A percentile compares a stretch with the other conserved stretches of the same genome.
Conservation (phyloP, 306 rosid species). For the Vachellia pachyceras region DNA sequence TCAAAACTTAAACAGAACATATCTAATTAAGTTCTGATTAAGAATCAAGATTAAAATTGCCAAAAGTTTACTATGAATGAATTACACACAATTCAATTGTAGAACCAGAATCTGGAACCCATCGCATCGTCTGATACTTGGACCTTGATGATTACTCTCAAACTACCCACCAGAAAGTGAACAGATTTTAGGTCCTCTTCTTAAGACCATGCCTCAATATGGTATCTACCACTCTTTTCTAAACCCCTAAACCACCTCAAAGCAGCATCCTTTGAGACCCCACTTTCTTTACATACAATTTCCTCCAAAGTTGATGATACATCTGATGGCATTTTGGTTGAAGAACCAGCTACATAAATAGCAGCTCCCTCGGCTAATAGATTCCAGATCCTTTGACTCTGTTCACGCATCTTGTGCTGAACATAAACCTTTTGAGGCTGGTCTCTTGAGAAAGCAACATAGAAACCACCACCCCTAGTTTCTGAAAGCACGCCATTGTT, state of each 20-base stretch:
- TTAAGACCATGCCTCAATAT: conserved; percentile 87
- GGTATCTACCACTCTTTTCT: conserved; percentile 75
- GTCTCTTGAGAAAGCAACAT: conserved; percentile 88
- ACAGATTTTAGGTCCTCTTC: neutral
- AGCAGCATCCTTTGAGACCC: conserved; percentile 67
- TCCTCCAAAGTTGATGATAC: conserved; percentile 82
- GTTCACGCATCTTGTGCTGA: conserved; percentile 86
- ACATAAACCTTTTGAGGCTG: conserved; percentile 85
- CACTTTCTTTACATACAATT: conserved; percentile 67
- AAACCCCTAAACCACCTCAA: conserved; percentile 71
- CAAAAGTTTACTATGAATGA: neutral
- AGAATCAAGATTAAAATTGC: neutral
- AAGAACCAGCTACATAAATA: conserved; percentile 88
- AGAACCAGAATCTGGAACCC: conserved; percentile 13
- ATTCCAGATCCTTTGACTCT: conserved; percentile 69
- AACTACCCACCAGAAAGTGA: neutral
- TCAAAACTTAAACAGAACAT: neutral
- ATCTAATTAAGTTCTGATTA: neutral
- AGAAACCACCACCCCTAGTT: conserved; percentile 82
- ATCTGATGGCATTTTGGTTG: conserved; percentile 92
- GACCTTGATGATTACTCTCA: conserved; percentile 12
- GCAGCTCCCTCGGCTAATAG: conserved; percentile 75
- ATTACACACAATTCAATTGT: neutral
- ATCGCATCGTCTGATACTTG: neutral
- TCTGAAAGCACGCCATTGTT: conserved; percentile 74